Evolutionary conservation across 169 alveolate species (phyloP).

Genomic region (Plasmodium vivax): DNA sequence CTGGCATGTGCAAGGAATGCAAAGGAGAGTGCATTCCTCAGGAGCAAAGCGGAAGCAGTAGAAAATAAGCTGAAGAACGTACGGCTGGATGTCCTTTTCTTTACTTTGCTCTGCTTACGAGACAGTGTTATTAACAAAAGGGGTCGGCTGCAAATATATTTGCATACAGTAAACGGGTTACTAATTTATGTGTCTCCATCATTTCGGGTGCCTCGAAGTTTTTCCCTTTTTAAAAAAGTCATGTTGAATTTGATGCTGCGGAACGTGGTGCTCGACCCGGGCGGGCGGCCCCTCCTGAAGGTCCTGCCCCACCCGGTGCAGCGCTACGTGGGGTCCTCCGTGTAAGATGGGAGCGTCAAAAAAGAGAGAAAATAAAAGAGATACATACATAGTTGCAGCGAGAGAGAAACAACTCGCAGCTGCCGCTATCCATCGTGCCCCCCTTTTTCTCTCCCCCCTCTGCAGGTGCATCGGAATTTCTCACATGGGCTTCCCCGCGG

Average conservation of each 20-base stretch:
- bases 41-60: conserved; percentile 10
- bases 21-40: conserved; percentile 11
- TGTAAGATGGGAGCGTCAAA: neutral
- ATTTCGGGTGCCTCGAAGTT: conserved; percentile 85
- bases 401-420: neutral
- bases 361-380: no score
- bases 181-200: conserved; percentile 76
- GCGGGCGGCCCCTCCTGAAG: neutral
- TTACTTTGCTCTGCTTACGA: conserved; percentile 79
- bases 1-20: neutral
- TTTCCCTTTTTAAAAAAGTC: conserved; percentile 84
- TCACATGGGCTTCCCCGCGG: conserved; percentile 62
- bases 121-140: conserved; percentile 84
- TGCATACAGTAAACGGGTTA: conserved; percentile 77
- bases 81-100: conserved; percentile 75
- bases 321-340: conserved; percentile 24
- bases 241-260: conserved; percentile 46
- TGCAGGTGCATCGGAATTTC: conserved; percentile 62
- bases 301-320: conserved; percentile 14
- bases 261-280: conserved; percentile 2
- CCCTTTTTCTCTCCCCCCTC: neutral
- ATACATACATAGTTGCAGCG: no score
- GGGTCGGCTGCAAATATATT: conserved; percentile 75
- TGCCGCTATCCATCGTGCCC: neutral
- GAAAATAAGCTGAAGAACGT: conserved; percentile 39